Conservation (phyloP, 768 basidiomycete genomes). For the Russula dissimulans region DNA sequence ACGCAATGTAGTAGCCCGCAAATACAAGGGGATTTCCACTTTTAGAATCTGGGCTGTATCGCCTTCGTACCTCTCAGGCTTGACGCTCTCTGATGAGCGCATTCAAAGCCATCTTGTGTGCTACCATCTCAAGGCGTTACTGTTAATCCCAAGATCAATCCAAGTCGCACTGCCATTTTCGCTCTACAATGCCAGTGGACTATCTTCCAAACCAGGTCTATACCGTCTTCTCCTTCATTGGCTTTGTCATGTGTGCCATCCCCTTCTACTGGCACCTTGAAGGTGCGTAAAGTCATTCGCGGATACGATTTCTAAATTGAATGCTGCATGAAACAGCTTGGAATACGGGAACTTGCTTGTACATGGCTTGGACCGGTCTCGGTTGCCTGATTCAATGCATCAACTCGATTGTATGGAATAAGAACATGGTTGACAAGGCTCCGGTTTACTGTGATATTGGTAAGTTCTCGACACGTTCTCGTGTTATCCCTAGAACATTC, state of each 20-base stretch:
- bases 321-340: constrained; percentile 31
- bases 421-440: constrained; percentile 38
- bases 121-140: no score
- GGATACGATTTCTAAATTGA: neutral
- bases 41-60: no score
- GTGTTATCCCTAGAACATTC: neutral
- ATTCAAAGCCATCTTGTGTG: no score
- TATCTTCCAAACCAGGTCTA: constrained; percentile 20
- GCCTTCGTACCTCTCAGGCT: no score
- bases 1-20: no score
- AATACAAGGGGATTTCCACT: no score
- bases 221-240: constrained; percentile 35
- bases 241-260: constrained; percentile 37
- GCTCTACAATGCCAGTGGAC: neutral
- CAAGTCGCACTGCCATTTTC: neutral
- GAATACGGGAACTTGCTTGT: constrained; percentile 65
- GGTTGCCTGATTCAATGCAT: constrained; percentile 51
- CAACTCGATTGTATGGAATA: constrained; percentile 66
- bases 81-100: no score
- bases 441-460: constrained; percentile 52
- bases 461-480: constrained; percentile 24
- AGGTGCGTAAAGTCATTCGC: constrained; percentile 21
- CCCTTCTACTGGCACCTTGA: constrained; percentile 51
- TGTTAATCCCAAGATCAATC: no score
- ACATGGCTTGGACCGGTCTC: constrained; percentile 58